Evolutionary conservation across 1,284 basidiomycete genomes (phyloP).

Genomic region (Leucoagaricus sp.): DNA sequence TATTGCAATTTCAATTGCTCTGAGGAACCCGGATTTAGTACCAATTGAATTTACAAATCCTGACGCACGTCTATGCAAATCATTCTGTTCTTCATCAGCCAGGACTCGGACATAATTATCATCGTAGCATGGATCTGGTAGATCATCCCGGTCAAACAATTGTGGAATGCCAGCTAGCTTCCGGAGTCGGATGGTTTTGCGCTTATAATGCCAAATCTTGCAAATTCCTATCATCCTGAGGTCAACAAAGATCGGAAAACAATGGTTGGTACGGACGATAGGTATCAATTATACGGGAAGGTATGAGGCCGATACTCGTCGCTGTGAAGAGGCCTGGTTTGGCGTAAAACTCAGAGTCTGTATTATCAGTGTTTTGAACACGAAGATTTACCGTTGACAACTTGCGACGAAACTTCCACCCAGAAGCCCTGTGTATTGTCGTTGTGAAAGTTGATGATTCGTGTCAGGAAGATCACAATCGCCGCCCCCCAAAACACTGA

Average conservation of each 20-base stretch:
- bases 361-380: too few relatives aligned
- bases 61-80: constrained; percentile 62
- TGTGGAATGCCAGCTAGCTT: constrained; percentile 62
- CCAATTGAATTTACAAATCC: neutral
- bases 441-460: constrained; percentile 72
- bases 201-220: constrained; percentile 76
- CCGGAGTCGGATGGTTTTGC: constrained; percentile 55
- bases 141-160: constrained; percentile 72
- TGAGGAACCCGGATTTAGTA: constrained; percentile 25
- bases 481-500: constrained; percentile 77
- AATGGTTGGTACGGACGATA: constrained; percentile 53
- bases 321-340: constrained; percentile 72
- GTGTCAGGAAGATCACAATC: constrained; percentile 75
- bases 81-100: constrained; percentile 68
- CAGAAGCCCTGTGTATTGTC: constrained; percentile 65
- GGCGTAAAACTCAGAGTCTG: neutral
- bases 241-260: neutral
- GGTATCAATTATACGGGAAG: constrained; percentile 76
- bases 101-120: constrained; percentile 77
- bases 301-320: constrained; percentile 75
- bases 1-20: constrained; percentile 70
- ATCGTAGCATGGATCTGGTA: constrained; percentile 76
- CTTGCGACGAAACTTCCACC: constrained; percentile 79
- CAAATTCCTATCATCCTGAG: constrained; percentile 51
- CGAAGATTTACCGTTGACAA: constrained; percentile 61